Evolutionary conservation across 192 early-diverging fungal genomes (phyloP).

Genomic region (Rhizophagus clarus): DNA sequence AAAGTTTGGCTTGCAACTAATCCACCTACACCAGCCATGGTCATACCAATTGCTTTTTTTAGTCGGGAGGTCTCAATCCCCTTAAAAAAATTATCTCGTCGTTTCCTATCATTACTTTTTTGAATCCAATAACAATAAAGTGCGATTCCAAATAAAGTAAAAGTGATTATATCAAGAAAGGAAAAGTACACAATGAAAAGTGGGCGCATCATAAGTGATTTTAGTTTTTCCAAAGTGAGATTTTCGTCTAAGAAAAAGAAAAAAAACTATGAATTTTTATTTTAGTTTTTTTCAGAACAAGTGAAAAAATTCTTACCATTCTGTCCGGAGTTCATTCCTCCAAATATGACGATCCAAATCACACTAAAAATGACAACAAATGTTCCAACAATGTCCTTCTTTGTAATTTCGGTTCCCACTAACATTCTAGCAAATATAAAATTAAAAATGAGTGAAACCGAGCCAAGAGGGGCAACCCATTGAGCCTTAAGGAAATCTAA

Average conservation of each 20-base stretch:
- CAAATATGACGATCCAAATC: conserved; percentile 64
- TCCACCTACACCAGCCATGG: conserved; percentile 58
- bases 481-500: conserved; percentile 64
- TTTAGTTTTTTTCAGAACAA: conserved; percentile 41
- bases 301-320: conserved; percentile 38
- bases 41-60: conserved; percentile 55
- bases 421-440: conserved; percentile 64
- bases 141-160: conserved; percentile 15
- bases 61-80: conserved; percentile 36
- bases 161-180: conserved; percentile 12
- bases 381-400: conserved; percentile 56
- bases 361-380: conserved; percentile 59
- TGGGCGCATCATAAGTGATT: not conserved
- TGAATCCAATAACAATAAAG: conserved; percentile 25
- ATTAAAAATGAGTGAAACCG: conserved; percentile 60
- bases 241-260: conserved; percentile 35
- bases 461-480: conserved; percentile 62
- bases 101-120: conserved; percentile 35
- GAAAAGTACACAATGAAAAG: conserved; percentile 22
- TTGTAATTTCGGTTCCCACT: conserved; percentile 57
- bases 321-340: conserved; percentile 49
- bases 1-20: conserved; percentile 61
- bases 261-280: conserved; percentile 16
- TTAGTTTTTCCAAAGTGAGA: conserved; percentile 34
- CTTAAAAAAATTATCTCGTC: conserved; percentile 32